Evolutionary conservation across 2,329 filamentous ascomycete genomes (phyloP).

Genomic region (Gyromitra esculenta): DNA sequence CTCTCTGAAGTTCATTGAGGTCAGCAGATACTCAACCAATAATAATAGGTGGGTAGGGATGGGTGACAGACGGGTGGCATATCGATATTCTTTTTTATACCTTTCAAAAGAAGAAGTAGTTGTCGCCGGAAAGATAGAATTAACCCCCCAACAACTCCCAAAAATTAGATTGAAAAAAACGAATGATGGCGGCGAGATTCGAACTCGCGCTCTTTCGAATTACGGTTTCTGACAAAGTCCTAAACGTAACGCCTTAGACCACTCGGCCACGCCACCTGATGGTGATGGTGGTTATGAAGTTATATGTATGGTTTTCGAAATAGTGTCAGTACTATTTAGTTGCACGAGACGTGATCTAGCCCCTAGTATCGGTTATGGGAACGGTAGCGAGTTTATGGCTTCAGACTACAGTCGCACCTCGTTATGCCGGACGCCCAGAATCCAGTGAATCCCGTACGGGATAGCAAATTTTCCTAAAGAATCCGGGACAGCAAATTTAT

Average conservation of each 20-base stretch:
- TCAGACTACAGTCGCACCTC: too few relatives aligned
- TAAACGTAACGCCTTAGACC: slow-evolving; percentile 49
- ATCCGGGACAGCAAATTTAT: too few relatives aligned
- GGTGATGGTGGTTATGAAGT: not conserved
- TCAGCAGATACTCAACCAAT: not conserved
- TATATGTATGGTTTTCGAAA: not conserved
- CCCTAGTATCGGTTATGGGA: too few relatives aligned
- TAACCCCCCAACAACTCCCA: not conserved
- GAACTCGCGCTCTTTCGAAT: slow-evolving; percentile 48
- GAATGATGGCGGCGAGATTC: slow-evolving; percentile 46
- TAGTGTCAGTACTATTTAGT: not conserved
- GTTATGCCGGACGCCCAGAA: too few relatives aligned
- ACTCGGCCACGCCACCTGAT: slow-evolving; percentile 44
- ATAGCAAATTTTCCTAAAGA: too few relatives aligned
- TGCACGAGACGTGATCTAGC: not conserved
- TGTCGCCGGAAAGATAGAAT: not conserved
- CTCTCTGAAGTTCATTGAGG: not conserved
- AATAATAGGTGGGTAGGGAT: not conserved
- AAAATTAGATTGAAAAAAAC: slow-evolving; percentile 14
- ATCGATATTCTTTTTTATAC: not conserved
- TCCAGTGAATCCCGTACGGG: too few relatives aligned
- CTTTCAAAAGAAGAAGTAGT: not conserved
- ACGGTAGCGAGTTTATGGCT: too few relatives aligned
- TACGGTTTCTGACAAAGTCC: slow-evolving; percentile 46
- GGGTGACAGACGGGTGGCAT: not conserved